Base-by-base conservation (phyloP, 2,329 filamentous ascomycete genomes). In the Xylariaceae sp. region DNA sequence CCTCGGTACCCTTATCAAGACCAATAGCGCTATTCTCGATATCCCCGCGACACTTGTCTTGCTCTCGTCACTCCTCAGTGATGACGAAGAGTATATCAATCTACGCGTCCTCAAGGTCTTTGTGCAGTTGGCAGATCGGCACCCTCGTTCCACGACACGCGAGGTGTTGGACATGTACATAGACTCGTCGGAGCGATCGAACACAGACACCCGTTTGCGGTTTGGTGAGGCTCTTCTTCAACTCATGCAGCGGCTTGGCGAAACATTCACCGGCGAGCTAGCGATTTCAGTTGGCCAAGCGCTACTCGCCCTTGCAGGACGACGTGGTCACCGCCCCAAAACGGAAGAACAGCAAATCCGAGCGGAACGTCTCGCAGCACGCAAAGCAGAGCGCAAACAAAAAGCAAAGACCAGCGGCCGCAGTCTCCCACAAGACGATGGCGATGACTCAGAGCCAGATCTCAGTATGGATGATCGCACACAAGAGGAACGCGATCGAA, bases 81-180 rank as follows among this genome's bases (percentile, higher is more conserved):
- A 86, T 39, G 69, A 74, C 5, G 86, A 89, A 45, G 83, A 86
- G 45, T 90, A 84, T 58, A 82, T 88, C 49, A 85, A 86, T 55
- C 69, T 85, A 3, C 75, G 80, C n/a, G 77, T 81, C 14, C 79
- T 89, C 49, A 80, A 80, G 50, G 73, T 83, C 1, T 79, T 87
- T 47, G 76, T 77, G 0, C 75, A 80, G 20, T 64, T 90, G 10
- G 77, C 83, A 0, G 67, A 73, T 50, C 74, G 70, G 45, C 83
- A 87, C 40, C 82, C 84, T 0, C 77, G 74, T 34, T 76, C 83
- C 0, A 81, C 82, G 0, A 68, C 77, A 3, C 73, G 70, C 19
- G 83, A 87, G 54, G 66, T 89, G 0, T 66, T 85, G 0, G 83
- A 87, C 20, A 75, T 80, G 34, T 89, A 88, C 53, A 64, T 85